phyloP scores from a whole-genome alignment of 176 grass and related monocot species.

The Avena sativa region DNA sequence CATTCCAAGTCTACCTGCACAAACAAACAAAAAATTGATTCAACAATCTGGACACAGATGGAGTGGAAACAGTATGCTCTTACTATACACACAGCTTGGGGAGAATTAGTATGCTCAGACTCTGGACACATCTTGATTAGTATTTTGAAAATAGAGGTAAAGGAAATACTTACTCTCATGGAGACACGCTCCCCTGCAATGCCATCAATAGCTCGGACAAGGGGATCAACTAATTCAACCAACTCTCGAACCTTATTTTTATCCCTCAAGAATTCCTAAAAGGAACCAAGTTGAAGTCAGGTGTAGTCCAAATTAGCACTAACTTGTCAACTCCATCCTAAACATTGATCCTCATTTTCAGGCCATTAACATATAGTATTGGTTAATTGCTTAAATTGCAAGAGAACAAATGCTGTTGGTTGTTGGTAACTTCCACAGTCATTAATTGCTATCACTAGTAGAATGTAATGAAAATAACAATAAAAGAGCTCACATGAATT shows the following conservation, averaged over 20 bases:
- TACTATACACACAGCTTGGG: neutral
- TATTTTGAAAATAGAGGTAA: neutral
- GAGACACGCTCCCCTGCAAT: constrained; percentile 74
- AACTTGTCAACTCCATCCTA: constrained; percentile 19
- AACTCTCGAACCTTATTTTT: constrained; percentile 71
- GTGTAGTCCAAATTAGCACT: constrained; percentile 15
- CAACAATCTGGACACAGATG: constrained; percentile 29
- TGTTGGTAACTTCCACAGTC: constrained; percentile 10
- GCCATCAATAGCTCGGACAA: constrained; percentile 80
- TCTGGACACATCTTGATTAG: constrained; percentile 1
- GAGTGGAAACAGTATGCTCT: neutral
- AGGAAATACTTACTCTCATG: constrained; percentile 75
- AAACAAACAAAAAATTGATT: constrained; percentile 30
- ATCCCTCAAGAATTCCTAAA: constrained; percentile 81
- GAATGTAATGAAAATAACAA: neutral
- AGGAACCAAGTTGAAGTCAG: constrained; percentile 24
- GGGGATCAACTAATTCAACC: constrained; percentile 67
- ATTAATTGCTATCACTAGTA: neutral
- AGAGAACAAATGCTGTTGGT: neutral
- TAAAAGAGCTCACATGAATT: neutral
- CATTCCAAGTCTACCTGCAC: constrained; percentile 77
- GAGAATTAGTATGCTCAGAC: neutral
- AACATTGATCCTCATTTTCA: constrained; percentile 21
- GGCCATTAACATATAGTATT: neutral
- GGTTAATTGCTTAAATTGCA: neutral